These are phyloP conservation scores for Hericium erinaceus DNA, from an alignment of 768 basidiomycete genomes.

Conservation along the genomic window DNA sequence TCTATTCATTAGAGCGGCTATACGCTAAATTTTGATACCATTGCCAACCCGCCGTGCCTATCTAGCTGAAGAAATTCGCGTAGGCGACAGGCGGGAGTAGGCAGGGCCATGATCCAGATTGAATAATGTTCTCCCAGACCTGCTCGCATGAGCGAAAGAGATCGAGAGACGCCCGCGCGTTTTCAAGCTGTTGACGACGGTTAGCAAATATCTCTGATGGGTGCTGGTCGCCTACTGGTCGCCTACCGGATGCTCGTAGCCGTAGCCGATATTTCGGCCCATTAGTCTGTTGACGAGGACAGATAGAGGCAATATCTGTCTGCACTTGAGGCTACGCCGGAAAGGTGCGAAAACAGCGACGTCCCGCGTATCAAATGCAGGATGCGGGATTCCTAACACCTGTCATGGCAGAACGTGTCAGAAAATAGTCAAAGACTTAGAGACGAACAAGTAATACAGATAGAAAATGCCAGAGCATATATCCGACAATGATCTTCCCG, in stretches of 20 bases:
- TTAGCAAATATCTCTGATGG: background rate
- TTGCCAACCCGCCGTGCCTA: too few species aligned
- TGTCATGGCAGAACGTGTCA: slow-evolving; percentile 14
- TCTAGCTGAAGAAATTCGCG: slow-evolving; percentile 7
- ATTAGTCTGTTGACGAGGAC: slow-evolving; percentile 37
- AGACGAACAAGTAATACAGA: slow-evolving; percentile 25
- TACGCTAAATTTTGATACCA: too few species aligned
- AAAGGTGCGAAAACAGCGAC: slow-evolving; percentile 44
- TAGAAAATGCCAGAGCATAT: slow-evolving; percentile 43
- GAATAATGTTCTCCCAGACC: slow-evolving; percentile 37
- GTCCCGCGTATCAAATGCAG: slow-evolving; percentile 44
- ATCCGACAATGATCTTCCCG: slow-evolving; percentile 46
- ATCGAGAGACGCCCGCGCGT: slow-evolving; percentile 41
- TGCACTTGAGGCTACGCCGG: slow-evolving; percentile 28
- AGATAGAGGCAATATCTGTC: slow-evolving; percentile 25
- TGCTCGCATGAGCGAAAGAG: slow-evolving; percentile 42
- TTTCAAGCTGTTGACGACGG: slow-evolving; percentile 30
- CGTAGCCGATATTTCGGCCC: slow-evolving; percentile 33
- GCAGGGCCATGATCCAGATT: slow-evolving; percentile 38
- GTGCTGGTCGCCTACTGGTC: slow-evolving; percentile 15
- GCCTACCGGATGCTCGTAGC: slow-evolving; percentile 39
- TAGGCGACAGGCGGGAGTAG: slow-evolving; percentile 11
- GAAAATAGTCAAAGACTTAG: background rate
- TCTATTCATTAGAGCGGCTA: too few species aligned
- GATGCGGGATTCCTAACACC: slow-evolving; percentile 44